Evolutionary conservation across 176 grass and related monocot genomes (phyloP), one percentile per base, ranked within the genome.

Genomic region (Secale cereale): DNA sequence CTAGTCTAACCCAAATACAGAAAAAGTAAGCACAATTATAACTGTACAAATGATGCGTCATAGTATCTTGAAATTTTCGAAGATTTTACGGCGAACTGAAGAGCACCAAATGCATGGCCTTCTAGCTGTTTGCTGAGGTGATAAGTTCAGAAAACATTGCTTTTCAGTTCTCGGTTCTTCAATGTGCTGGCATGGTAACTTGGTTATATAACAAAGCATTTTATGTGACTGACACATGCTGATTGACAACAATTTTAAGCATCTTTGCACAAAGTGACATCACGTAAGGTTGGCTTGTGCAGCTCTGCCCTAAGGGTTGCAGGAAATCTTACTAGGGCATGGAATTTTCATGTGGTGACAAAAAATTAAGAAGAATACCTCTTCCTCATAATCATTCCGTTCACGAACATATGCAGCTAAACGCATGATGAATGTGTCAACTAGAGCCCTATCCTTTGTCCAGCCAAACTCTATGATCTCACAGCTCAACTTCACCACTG

Each of bases 401-500:
- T 99, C 97, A 74, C 97, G 91, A 86, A 99, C 94, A 87, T 92
- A 96, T 57, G 97, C 85, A 92, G 97, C 97, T 82, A 98, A 69
- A 43, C 97, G 91, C 97, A 98, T 98, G 77, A 98, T 85, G 76
- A 96, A 98, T 67, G 97, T 98, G 87, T 98, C 97, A 72, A 98
- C 97, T 79, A 98, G 93, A 87, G 93, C 91, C 81, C 97, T 92
- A 88, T 98, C 97, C 75, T 98, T 98, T 69, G 88, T 95, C 97
- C 97, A 98, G 26, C 97, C 97, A 82, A 98, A 98, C 88, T 98
- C 97, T 83, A 98, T 98, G 82, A 98, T 96, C 89, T 96, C 93
- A 89, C 97, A 98, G 78, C 97, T 95, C 82, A 98, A 86, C 82
- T 96, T 96, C 74, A 89, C 94, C 19, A 98, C 93, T 62, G 93